Evolutionary conservation across 2,329 filamentous ascomycete species (phyloP).

Genomic region (Talaromyces amestolkiae): DNA sequence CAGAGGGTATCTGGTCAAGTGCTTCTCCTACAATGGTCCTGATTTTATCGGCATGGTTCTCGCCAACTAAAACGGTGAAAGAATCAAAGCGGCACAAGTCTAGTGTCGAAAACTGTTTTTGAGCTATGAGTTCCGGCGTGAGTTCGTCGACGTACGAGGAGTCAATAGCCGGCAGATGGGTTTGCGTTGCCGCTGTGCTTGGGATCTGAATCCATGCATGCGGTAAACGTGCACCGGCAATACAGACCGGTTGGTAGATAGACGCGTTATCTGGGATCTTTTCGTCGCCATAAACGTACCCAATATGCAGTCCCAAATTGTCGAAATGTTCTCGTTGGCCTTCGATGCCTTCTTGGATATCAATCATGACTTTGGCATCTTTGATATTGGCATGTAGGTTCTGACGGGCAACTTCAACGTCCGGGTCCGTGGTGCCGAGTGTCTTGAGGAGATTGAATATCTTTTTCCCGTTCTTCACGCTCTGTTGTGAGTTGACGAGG

Average conservation of each 20-base stretch:
- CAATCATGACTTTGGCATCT: neutral
- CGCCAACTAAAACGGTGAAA: neutral
- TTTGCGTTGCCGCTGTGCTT: neutral
- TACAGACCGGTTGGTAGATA: neutral
- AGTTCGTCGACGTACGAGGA: neutral
- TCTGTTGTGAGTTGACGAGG: neutral
- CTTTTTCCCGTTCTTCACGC: neutral
- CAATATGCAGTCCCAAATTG: neutral
- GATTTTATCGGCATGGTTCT: neutral
- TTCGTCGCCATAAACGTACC: neutral
- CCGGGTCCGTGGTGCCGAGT: neutral
- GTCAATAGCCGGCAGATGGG: neutral
- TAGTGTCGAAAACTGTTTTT: neutral
- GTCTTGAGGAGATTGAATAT: neutral
- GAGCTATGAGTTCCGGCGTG: neutral
- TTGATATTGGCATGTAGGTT: neutral
- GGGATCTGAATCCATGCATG: neutral
- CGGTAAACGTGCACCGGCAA: neutral
- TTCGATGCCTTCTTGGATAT: neutral
- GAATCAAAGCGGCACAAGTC: neutral
- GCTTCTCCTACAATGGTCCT: neutral
- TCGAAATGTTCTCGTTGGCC: neutral
- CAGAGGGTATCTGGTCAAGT: neutral
- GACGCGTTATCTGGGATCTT: neutral
- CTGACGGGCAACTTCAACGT: neutral